Percentiles rank a stretch among this genome's conserved stretches.
phyloP scores from a whole-genome alignment of 1,284 basidiomycete genomes.

The Leccinum subfulvum region DNA sequence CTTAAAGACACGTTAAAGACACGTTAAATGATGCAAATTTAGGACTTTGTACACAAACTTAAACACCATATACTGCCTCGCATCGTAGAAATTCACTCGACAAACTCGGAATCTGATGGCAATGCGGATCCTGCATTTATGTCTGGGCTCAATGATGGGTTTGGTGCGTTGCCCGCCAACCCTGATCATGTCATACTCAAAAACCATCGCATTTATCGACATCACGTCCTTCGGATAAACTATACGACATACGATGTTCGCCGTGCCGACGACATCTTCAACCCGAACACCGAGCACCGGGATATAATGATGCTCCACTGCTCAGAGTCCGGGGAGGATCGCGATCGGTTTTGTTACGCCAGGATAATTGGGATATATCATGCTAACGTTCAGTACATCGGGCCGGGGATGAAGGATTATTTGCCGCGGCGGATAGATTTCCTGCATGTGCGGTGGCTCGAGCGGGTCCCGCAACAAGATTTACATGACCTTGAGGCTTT shows the following conservation, averaged over 20 bases:
- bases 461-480: background rate
- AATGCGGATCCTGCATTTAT: background rate
- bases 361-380: background rate
- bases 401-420: background rate
- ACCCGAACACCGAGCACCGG: background rate
- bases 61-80: background rate
- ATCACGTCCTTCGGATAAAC: background rate
- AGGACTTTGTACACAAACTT: too few species aligned
- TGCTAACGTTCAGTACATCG: background rate
- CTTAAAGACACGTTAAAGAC: too few species aligned
- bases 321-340: background rate
- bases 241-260: background rate
- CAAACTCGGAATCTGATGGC: background rate
- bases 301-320: background rate
- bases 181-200: background rate
- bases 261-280: background rate
- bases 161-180: background rate
- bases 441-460: background rate
- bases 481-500: background rate
- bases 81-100: background rate
- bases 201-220: background rate
- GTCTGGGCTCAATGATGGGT: background rate
- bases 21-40: too few species aligned
- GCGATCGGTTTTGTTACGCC: background rate
- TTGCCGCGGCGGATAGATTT: background rate